Conservation (phyloP, 192 early-diverging fungal genomes). For the Entomortierella parvispora region DNA sequence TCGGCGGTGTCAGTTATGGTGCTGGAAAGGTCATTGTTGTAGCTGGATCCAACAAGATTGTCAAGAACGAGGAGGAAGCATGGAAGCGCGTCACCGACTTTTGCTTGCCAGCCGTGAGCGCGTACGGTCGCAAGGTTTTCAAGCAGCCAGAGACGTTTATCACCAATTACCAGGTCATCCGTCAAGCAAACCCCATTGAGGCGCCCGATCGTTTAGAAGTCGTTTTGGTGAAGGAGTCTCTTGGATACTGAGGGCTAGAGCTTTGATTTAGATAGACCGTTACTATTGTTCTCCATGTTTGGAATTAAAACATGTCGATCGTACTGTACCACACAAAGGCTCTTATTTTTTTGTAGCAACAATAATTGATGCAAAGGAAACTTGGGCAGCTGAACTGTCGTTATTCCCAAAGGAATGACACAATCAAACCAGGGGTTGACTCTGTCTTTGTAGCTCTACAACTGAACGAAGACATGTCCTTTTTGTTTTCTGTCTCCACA, state of each 20-base stretch:
- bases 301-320: conserved; percentile 1
- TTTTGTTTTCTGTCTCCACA: too few species aligned
- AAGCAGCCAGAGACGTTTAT: conserved; percentile 20
- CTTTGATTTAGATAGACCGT: conserved; percentile 15
- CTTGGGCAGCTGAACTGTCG: too few species aligned
- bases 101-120: conserved; percentile 21
- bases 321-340: too few species aligned
- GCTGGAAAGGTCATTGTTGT: conserved; percentile 26
- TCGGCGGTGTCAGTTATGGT: conserved; percentile 22
- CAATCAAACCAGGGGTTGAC: too few species aligned
- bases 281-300: too few species aligned
- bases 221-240: conserved; percentile 39
- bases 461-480: too few species aligned
- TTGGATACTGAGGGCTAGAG: too few species aligned
- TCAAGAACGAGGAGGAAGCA: conserved; percentile 44
- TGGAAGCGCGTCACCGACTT: conserved; percentile 8
- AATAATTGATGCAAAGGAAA: too few species aligned
- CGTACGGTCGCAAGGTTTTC: conserved; percentile 24
- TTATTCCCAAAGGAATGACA: too few species aligned
- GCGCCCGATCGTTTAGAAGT: conserved; percentile 14
- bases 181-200: background rate
- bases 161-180: conserved; percentile 29
- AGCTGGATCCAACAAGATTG: conserved; percentile 47
- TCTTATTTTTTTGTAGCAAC: too few species aligned
- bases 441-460: too few species aligned